Evolutionary conservation across 495 filamentous ascomycete species (phyloP), one percentile per base, ranked within the genome.

Genomic region (Glutinoglossum americanum): DNA sequence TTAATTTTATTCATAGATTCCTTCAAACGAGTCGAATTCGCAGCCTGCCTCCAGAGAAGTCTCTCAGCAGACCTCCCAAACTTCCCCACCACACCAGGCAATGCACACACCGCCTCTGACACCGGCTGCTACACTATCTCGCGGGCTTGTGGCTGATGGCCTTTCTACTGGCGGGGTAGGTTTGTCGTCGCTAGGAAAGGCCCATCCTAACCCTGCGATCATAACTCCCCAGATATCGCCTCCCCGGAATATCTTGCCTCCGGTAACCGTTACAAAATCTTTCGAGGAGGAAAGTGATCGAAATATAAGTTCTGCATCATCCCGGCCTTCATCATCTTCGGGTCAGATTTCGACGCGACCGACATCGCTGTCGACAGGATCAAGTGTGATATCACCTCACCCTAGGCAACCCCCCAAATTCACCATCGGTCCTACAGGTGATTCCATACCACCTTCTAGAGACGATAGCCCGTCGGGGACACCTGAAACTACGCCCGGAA

Each of bases 61-160:
- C 23, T 57, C 60, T 53, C 49, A 53, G 25, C 49, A 53, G 26
- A 17, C 25, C 9, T 58, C 51, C n/a, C 49, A 25, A 17, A 37
- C 54, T 0, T 27, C 59, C 5, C 35, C 59, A 45, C 55, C 32
- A 63, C 68, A 72, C 26, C 74, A 81, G 53, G 75, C 81, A 51
- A 81, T 89, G 73, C 82, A 90, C 61, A 92, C 89, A 15, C 92
- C 92, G 60, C 89, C 87, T 25, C 77, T 97, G 15, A 94, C 90
- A 3, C 90, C 92, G 32, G 81, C 88, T 33, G 86, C 79, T 15
- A 87, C 85, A 45, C 68, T 73, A 59, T 78, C 76, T 56, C 71
- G 71, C 62, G 80, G 80, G 60, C 61, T 62, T 53, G 68, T 65
- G 59, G 32, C 65, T 49, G 63, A 55, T 28, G 66, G 19, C 63